Percentiles rank a stretch among this genome's conserved stretches.
Conservation (phyloP, 495 filamentous ascomycete genomes). For the Penicillium cinerascens region DNA sequence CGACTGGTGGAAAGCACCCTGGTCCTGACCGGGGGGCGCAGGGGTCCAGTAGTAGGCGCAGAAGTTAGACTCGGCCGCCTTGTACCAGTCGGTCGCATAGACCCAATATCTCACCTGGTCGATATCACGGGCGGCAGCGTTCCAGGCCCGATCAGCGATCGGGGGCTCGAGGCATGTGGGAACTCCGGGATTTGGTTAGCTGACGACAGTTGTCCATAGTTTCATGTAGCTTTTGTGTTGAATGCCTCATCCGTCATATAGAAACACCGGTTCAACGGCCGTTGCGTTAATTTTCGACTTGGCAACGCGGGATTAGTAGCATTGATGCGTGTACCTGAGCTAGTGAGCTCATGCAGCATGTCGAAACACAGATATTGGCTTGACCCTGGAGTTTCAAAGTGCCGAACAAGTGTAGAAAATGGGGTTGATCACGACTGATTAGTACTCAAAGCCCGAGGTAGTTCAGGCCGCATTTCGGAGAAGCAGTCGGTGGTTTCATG, state of each 20-base stretch:
- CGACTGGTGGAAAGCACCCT: constrained; percentile 30
- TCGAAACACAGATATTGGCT: not conserved
- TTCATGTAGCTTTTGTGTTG: no score
- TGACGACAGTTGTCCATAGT: no score
- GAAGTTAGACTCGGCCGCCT: constrained; percentile 20
- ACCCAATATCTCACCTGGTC: constrained; percentile 23
- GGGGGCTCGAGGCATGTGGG: constrained; percentile 13
- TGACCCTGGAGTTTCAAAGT: not conserved
- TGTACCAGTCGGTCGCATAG: constrained; percentile 26
- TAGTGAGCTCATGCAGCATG: no score
- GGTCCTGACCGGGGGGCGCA: constrained; percentile 24
- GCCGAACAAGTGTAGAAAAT: not conserved
- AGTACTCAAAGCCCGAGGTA: not conserved
- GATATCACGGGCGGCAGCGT: constrained; percentile 25
- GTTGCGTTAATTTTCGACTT: no score
- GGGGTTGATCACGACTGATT: not conserved
- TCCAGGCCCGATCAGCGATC: constrained; percentile 25
- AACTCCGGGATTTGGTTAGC: no score
- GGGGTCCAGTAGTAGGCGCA: constrained; percentile 35
- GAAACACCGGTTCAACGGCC: no score
- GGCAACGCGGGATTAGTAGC: not conserved
- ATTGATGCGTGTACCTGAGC: not conserved
- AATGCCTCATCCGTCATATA: no score
- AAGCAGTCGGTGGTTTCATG: not conserved
- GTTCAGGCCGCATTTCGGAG: not conserved